These are phyloP conservation scores for Rhodotorula mucilaginosa DNA, from an alignment of 1,284 basidiomycete species.

Conservation along the genomic window DNA sequence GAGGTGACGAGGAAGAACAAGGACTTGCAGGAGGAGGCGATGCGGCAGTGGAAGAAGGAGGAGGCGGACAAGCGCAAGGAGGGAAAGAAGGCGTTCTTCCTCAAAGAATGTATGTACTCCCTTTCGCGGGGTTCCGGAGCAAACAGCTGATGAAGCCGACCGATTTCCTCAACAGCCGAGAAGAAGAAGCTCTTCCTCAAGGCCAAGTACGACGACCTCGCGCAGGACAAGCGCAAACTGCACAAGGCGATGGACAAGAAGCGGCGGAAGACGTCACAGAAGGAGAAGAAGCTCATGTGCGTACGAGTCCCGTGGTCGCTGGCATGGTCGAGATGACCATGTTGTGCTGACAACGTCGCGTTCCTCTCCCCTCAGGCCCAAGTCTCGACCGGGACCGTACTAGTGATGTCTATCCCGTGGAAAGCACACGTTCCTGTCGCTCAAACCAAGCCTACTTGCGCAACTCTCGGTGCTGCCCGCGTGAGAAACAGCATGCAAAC, in stretches of 20 bases:
- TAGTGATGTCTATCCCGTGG: background rate
- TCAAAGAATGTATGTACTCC: slow-evolving; percentile 70
- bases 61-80: slow-evolving; percentile 69
- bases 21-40: slow-evolving; percentile 55
- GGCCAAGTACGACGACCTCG: slow-evolving; percentile 41
- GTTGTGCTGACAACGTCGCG: background rate
- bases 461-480: no score
- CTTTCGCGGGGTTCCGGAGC: background rate
- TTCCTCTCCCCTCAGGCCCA: background rate
- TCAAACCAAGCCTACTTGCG: background rate
- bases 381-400: background rate
- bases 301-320: background rate
- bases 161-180: slow-evolving; percentile 27
- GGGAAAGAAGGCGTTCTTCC: slow-evolving; percentile 80
- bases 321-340: background rate
- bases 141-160: background rate
- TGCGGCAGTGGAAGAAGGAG: slow-evolving; percentile 61
- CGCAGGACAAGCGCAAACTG: slow-evolving; percentile 43
- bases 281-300: slow-evolving; percentile 40
- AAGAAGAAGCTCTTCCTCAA: slow-evolving; percentile 40
- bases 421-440: background rate
- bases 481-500: no score
- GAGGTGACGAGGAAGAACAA: slow-evolving; percentile 56
- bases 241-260: slow-evolving; percentile 42
- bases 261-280: slow-evolving; percentile 36